Conservation (phyloP, 1,139 yeast species). For the Magnusiomyces ingens region DNA sequence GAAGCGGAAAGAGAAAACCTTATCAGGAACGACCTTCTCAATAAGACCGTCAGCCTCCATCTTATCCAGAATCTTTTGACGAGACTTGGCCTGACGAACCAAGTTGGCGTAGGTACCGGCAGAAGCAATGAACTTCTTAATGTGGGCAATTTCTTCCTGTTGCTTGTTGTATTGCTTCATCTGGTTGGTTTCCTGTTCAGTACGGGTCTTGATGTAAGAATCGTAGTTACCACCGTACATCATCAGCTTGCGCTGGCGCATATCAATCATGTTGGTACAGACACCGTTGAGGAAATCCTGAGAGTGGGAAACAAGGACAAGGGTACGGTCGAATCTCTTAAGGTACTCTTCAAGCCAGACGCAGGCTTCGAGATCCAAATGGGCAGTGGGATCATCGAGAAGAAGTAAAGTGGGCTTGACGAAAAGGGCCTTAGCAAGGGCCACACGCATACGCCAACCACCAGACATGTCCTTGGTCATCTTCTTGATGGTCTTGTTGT, state of each 20-base stretch:
- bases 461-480: slow-evolving; percentile 99
- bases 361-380: slow-evolving; percentile 98
- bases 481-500: slow-evolving; percentile 71
- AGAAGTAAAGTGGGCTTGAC: slow-evolving; percentile 55
- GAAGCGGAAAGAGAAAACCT: slow-evolving; percentile 88
- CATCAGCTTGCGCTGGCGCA: slow-evolving; percentile 69
- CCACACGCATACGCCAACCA: slow-evolving; percentile 94
- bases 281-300: slow-evolving; percentile 99
- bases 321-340: slow-evolving; percentile 86
- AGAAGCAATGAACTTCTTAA: slow-evolving; percentile 96
- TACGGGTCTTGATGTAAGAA: slow-evolving; percentile 88
- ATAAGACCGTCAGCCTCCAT: slow-evolving; percentile 99
- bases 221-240: slow-evolving; percentile 98
- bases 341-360: slow-evolving; percentile 99
- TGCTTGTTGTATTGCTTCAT: slow-evolving; percentile 96
- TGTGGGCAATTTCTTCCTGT: slow-evolving; percentile 98
- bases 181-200: slow-evolving; percentile 92
- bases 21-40: slow-evolving; percentile 87
- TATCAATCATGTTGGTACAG: slow-evolving; percentile 95
- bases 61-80: slow-evolving; percentile 98
- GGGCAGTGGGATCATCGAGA: slow-evolving; percentile 97
- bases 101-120: slow-evolving; percentile 99
- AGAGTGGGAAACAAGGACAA: slow-evolving; percentile 94
- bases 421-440: slow-evolving; percentile 77
- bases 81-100: slow-evolving; percentile 97